A percentile compares a stretch with the other conserved stretches of the same genome.
Conservation (phyloP, 2,329 filamentous ascomycete species). For the Xylaria sp. region DNA sequence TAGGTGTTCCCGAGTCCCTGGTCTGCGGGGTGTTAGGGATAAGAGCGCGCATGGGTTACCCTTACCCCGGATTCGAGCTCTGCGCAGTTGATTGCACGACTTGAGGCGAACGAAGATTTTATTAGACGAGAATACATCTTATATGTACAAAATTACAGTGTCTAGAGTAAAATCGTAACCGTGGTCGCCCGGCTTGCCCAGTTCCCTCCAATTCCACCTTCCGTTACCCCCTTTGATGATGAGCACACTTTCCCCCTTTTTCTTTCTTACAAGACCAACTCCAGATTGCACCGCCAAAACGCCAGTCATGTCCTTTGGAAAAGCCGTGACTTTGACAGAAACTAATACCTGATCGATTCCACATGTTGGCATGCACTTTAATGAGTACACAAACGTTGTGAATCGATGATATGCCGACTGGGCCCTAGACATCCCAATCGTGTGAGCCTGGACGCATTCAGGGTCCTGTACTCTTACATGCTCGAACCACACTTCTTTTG, state of each 20-base stretch:
- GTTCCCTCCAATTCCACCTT: conserved; percentile 21
- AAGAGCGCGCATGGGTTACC: neutral
- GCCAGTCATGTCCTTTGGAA: conserved; percentile 35
- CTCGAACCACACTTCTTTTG: neutral
- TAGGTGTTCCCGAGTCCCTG: neutral
- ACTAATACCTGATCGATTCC: conserved; percentile 3
- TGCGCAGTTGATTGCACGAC: neutral
- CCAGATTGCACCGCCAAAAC: conserved; percentile 37
- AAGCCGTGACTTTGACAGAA: conserved; percentile 31
- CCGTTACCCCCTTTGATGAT: conserved; percentile 29
- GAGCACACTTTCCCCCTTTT: conserved; percentile 19
- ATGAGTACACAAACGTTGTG: conserved; percentile 3
- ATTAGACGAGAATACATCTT: conserved; percentile 31
- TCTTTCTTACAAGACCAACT: conserved; percentile 34
- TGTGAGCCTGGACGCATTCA: conserved; percentile 1
- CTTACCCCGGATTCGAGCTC: neutral
- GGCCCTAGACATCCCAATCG: conserved; percentile 5
- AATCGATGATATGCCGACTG: neutral
- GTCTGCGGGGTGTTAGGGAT: neutral
- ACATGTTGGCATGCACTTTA: neutral
- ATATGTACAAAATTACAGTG: conserved; percentile 36
- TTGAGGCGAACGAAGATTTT: conserved; percentile 23
- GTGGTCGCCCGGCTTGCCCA: conserved; percentile 15
- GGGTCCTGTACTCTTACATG: neutral
- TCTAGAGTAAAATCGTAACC: conserved; percentile 29